These are phyloP conservation scores for Phoenix roebelenii DNA, from an alignment of 176 grass and related monocot species.

Conservation along the genomic window DNA sequence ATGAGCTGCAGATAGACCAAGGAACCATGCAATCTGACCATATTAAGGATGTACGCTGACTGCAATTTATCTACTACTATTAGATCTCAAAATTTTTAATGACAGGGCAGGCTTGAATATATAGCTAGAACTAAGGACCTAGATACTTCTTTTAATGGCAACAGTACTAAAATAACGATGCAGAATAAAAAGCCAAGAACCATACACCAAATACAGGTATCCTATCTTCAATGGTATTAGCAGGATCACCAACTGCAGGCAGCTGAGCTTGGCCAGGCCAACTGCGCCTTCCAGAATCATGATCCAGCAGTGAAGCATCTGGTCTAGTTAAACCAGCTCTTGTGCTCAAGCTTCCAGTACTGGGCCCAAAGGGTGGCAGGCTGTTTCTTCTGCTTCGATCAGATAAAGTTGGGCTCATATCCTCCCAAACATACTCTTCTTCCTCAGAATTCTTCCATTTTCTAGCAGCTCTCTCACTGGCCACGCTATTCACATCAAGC, in stretches of 20 bases:
- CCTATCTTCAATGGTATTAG: constrained; percentile 48
- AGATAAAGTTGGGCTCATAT: constrained; percentile 94
- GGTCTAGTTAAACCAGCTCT: constrained; percentile 44
- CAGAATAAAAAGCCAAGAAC: constrained; percentile 28
- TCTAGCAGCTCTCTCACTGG: constrained; percentile 32
- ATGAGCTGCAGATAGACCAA: background rate
- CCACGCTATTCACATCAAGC: constrained; percentile 49
- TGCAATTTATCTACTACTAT: no score
- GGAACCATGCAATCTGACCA: background rate
- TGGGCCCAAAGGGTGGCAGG: constrained; percentile 29
- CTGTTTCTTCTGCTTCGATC: constrained; percentile 44
- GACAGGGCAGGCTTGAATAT: no score
- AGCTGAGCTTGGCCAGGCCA: constrained; percentile 43
- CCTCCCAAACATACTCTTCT: constrained; percentile 93
- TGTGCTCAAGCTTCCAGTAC: constrained; percentile 11
- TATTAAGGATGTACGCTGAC: background rate
- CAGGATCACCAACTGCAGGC: constrained; percentile 30
- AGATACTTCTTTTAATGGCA: background rate
- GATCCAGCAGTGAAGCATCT: constrained; percentile 35
- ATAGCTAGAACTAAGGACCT: no score
- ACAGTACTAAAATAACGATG: background rate
- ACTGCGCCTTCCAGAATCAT: constrained; percentile 41
- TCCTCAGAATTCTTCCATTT: constrained; percentile 88
- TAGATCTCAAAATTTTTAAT: no score
- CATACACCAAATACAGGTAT: constrained; percentile 40